phyloP scores from a whole-genome alignment of 352 stramenopile genomes.

The Phytophthora fragariae region DNA sequence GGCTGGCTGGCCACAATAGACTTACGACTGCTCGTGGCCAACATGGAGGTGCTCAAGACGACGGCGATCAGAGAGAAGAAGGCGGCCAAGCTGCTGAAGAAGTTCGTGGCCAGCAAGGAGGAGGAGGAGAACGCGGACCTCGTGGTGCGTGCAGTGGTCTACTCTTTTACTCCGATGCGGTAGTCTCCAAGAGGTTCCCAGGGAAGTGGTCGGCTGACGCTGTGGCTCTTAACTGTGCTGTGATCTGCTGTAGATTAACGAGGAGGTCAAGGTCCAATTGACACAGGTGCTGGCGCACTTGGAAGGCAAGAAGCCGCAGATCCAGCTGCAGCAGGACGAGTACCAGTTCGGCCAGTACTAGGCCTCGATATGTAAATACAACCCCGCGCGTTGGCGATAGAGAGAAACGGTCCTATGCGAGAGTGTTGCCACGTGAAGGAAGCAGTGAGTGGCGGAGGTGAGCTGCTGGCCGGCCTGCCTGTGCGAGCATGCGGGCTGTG shows the following conservation, averaged over 20 bases:
- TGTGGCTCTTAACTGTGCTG: slow-evolving; percentile 8
- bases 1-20: slow-evolving; percentile 26
- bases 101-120: slow-evolving; percentile 76
- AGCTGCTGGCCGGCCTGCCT: neutral
- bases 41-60: slow-evolving; percentile 76
- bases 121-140: slow-evolving; percentile 70
- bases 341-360: slow-evolving; percentile 37
- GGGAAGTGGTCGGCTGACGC: neutral
- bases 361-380: slow-evolving; percentile 41
- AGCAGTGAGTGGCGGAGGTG: neutral
- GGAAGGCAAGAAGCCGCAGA: slow-evolving; percentile 52
- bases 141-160: slow-evolving; percentile 50
- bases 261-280: slow-evolving; percentile 82
- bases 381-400: slow-evolving; percentile 23
- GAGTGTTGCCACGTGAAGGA: neutral
- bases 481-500: neutral
- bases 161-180: neutral
- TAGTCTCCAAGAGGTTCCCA: neutral
- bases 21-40: slow-evolving; percentile 6
- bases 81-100: slow-evolving; percentile 79
- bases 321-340: slow-evolving; percentile 38
- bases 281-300: slow-evolving; percentile 78
- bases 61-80: slow-evolving; percentile 68
- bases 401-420: neutral
- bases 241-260: slow-evolving; percentile 59